Evolutionary conservation across 129 eudicot genomes (phyloP).

Genomic region (Sambucus nigra): DNA sequence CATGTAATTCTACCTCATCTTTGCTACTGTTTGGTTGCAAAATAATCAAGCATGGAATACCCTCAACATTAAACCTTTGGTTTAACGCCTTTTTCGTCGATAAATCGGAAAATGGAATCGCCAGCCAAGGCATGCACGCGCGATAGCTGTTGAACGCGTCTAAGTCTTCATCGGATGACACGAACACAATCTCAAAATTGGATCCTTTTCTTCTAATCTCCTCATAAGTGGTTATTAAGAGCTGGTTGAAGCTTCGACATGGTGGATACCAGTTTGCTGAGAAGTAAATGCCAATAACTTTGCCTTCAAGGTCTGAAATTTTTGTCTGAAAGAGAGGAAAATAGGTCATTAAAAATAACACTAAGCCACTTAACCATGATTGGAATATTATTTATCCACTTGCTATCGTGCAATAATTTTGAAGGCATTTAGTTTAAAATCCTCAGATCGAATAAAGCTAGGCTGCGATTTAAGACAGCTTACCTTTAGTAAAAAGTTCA

Average conservation of each 20-base stretch:
- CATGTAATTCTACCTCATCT: constrained; percentile 19
- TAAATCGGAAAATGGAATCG: constrained; percentile 75
- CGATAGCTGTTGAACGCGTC: constrained; percentile 48
- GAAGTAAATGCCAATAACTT: constrained; percentile 67
- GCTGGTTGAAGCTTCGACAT: constrained; percentile 49
- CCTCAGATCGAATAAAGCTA: no score
- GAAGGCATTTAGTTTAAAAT: neutral
- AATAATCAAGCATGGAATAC: constrained; percentile 61
- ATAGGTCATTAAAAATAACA: no score
- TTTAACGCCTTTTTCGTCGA: constrained; percentile 46
- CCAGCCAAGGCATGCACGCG: constrained; percentile 79
- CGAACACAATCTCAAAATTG: constrained; percentile 60
- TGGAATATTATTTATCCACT: neutral
- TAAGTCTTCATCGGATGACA: constrained; percentile 78
- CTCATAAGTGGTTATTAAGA: constrained; percentile 40
- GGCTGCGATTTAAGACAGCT: no score
- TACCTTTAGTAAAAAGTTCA: no score
- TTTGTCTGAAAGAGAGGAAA: constrained; percentile 69
- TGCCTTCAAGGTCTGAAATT: constrained; percentile 70
- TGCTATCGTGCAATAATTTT: neutral
- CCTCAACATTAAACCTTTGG: constrained; percentile 55
- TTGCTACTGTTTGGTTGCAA: constrained; percentile 40
- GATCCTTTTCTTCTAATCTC: constrained; percentile 32
- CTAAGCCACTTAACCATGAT: no score
- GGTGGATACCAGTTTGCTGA: constrained; percentile 78